phyloP scores from a whole-genome alignment of 352 stramenopile species.

The Pythium diclinum region DNA sequence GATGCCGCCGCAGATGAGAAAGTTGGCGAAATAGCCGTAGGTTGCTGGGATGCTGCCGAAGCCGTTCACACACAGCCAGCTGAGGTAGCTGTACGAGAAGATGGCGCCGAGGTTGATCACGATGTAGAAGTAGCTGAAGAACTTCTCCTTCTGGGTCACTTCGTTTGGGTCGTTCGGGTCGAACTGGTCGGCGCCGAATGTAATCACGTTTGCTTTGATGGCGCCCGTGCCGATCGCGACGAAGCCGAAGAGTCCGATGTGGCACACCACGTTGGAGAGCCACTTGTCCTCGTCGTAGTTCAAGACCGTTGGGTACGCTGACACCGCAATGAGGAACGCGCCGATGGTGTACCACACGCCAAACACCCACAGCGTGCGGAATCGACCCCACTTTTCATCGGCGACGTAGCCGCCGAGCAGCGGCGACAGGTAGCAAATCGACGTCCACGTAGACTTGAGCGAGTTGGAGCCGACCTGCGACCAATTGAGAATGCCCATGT shows the following conservation, averaged over 20 bases:
- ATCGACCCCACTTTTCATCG: slow-evolving; percentile 84
- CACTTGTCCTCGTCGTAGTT: slow-evolving; percentile 26
- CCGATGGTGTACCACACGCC: slow-evolving; percentile 75
- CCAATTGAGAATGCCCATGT: slow-evolving; percentile 73
- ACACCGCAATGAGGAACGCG: slow-evolving; percentile 62
- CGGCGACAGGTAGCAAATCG: slow-evolving; percentile 83
- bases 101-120: slow-evolving; percentile 90
- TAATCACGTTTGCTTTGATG: slow-evolving; percentile 88
- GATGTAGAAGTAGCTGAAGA: slow-evolving; percentile 93
- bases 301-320: slow-evolving; percentile 62
- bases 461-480: slow-evolving; percentile 79
- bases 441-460: slow-evolving; percentile 88
- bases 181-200: slow-evolving; percentile 85
- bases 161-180: slow-evolving; percentile 83
- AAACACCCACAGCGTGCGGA: slow-evolving; percentile 82
- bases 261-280: slow-evolving; percentile 60
- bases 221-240: slow-evolving; percentile 78
- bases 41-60: slow-evolving; percentile 61
- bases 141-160: slow-evolving; percentile 74
- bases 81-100: slow-evolving; percentile 90
- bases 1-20: slow-evolving; percentile 73
- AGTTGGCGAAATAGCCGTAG: slow-evolving; percentile 90
- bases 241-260: slow-evolving; percentile 70
- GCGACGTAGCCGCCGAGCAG: slow-evolving; percentile 81
- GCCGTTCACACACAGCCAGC: slow-evolving; percentile 86